Evolutionary conservation across 352 stramenopile genomes (phyloP), one percentile per base, ranked within the genome.

Genomic region (Blastocystis sp.): DNA sequence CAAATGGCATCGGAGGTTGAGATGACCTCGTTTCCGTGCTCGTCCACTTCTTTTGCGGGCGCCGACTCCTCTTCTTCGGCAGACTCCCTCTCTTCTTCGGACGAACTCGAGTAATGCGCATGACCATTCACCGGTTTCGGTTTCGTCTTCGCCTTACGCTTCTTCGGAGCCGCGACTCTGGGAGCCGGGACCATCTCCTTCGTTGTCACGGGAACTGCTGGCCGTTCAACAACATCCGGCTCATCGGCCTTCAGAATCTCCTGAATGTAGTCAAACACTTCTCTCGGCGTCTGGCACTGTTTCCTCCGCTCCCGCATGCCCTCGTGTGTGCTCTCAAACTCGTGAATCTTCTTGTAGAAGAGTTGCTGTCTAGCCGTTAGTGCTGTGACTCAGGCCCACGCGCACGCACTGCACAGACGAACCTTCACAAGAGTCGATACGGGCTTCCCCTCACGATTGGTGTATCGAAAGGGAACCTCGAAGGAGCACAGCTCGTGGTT

Each of bases 381-480:
- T 48, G 7, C 17, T 19, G 21, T 17, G 10, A 38, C 28, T n/a
- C 10, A 48, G 21, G 28, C 7, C 34, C 45, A 74, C 1, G 93
- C 93, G 71, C 93, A 95, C 1, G 9, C 24, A 24, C 90, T 89
- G 54, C 93, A 95, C 7, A 92, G 91, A 19, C 93, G 92, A 28
- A 94, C 90, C 89, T 95, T 95, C 21, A 95, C 92, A 28, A 95
- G 91, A 19, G 74, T 84, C 69, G 91, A 94, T 45, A 90, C 91
- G 87, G 94, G 94, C 79, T 90, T 90, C 62, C 93, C 89, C 21
- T 90, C 90, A 7, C 93, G 89, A 89, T 94, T 92, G 10, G 91
- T 81, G 64, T 95, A 95, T 38, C 90, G 90, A 88, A 95, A 95
- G 43, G 94, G 89, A 81, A 95, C 89, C 89, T 95, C 93, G 89